These are phyloP conservation scores for Globisporangium iwayamae DNA, from an alignment of 352 stramenopile species.

Conservation along the genomic window DNA sequence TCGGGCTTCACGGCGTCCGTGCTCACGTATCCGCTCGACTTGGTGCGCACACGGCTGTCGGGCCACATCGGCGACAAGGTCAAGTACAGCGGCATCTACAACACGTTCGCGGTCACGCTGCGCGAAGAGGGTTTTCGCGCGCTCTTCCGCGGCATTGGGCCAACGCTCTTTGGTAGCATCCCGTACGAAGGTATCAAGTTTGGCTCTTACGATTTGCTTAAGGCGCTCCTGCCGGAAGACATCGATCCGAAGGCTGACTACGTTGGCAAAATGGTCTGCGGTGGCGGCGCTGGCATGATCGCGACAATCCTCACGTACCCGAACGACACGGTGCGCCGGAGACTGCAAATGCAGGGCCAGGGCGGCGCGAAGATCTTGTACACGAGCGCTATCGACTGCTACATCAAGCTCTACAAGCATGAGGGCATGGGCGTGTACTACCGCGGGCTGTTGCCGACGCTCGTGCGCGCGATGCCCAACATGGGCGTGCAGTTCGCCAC, in stretches of 20 bases:
- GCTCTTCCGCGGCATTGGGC: conserved; percentile 69
- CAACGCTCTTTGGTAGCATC: conserved; percentile 64
- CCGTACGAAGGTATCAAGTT: conserved; percentile 85
- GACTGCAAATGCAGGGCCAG: conserved; percentile 86
- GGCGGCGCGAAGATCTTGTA: conserved; percentile 59
- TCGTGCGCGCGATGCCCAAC: conserved; percentile 82
- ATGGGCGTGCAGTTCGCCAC: conserved; percentile 87
- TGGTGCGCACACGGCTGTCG: conserved; percentile 78
- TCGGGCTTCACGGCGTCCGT: conserved; percentile 84
- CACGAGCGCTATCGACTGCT: conserved; percentile 74
- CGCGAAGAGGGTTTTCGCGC: conserved; percentile 59
- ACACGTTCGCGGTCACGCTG: conserved; percentile 70
- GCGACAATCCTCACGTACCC: conserved; percentile 87
- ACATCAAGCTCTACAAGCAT: conserved; percentile 50
- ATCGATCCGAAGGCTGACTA: conserved; percentile 61
- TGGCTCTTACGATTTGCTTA: conserved; percentile 72
- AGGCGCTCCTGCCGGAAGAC: conserved; percentile 43
- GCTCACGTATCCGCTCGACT: conserved; percentile 84
- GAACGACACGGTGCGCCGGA: conserved; percentile 82
- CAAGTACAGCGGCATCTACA: conserved; percentile 64
- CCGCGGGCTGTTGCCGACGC: conserved; percentile 68
- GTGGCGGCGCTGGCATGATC: conserved; percentile 74
- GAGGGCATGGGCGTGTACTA: conserved; percentile 76
- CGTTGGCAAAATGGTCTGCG: conserved; percentile 65
- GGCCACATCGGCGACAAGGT: conserved; percentile 65